phyloP scores from a whole-genome alignment of 352 stramenopile species.

The Phytophthora citrophthora region DNA sequence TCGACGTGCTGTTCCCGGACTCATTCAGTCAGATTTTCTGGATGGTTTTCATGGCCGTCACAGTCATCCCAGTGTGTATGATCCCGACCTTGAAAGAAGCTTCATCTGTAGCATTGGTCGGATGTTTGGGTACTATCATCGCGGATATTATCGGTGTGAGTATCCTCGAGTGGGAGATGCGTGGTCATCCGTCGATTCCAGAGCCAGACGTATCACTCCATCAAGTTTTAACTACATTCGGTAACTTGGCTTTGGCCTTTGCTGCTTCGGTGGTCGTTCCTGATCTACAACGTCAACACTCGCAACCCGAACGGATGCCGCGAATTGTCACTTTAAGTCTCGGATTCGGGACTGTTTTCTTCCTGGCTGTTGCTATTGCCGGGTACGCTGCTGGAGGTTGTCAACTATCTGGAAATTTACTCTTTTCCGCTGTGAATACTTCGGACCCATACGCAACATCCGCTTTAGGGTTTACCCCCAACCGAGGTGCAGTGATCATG shows the following conservation, averaged over 20 bases:
- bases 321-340: constrained; percentile 48
- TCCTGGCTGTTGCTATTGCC: constrained; percentile 44
- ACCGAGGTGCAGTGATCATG: constrained; percentile 37
- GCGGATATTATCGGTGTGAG: constrained; percentile 38
- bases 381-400: constrained; percentile 48
- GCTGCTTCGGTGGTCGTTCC: constrained; percentile 37
- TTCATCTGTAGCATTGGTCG: constrained; percentile 25
- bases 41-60: constrained; percentile 48
- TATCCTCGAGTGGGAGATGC: constrained; percentile 41
- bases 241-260: constrained; percentile 40
- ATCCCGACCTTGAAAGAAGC: constrained; percentile 45
- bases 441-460: constrained; percentile 27
- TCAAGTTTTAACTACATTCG: constrained; percentile 37
- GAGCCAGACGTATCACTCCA: constrained; percentile 36
- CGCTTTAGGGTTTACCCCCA: constrained; percentile 35
- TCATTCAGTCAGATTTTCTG: constrained; percentile 50
- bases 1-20: constrained; percentile 57
- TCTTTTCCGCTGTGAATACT: constrained; percentile 42
- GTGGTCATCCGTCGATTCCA: constrained; percentile 38
- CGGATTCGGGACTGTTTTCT: constrained; percentile 40
- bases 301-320: constrained; percentile 49
- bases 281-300: constrained; percentile 49
- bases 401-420: constrained; percentile 51
- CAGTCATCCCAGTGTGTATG: constrained; percentile 38
- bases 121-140: constrained; percentile 38